Conservation (phyloP, 108 stramenopile genomes). For the Nitzschia sp. region DNA sequence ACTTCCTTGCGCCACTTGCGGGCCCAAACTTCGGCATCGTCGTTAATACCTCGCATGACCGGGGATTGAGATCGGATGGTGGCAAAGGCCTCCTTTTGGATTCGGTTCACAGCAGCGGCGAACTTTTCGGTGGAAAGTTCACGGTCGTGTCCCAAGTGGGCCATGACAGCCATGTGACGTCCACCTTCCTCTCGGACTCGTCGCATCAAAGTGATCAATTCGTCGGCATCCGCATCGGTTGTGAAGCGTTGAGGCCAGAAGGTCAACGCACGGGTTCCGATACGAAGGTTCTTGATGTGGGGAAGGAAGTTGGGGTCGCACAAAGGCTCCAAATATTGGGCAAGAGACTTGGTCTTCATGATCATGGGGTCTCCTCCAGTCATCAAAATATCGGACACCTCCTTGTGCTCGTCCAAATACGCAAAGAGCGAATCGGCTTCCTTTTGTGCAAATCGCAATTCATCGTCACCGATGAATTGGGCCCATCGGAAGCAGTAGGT, state of each 20-base stretch:
- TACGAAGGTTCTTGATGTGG: slow-evolving; percentile 63
- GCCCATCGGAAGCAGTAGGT: slow-evolving; percentile 76
- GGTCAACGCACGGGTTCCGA: slow-evolving; percentile 56
- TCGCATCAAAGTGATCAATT: slow-evolving; percentile 44
- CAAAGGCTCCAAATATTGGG: slow-evolving; percentile 57
- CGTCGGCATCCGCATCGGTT: slow-evolving; percentile 61
- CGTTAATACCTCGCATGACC: slow-evolving; percentile 63
- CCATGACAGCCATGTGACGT: slow-evolving; percentile 62
- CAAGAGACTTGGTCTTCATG: slow-evolving; percentile 49
- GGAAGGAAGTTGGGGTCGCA: slow-evolving; percentile 47
- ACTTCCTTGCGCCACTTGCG: slow-evolving; percentile 56
- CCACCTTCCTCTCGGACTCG: slow-evolving; percentile 48
- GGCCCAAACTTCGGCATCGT: slow-evolving; percentile 57
- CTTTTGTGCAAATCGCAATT: slow-evolving; percentile 61
- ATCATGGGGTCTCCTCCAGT: slow-evolving; percentile 72
- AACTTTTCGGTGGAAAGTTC: slow-evolving; percentile 49
- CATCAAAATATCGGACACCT: slow-evolving; percentile 61
- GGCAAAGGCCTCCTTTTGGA: slow-evolving; percentile 50
- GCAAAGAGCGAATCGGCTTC: slow-evolving; percentile 49
- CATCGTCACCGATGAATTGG: slow-evolving; percentile 59
- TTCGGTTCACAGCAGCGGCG: slow-evolving; percentile 43
- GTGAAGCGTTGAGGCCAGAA: slow-evolving; percentile 71
- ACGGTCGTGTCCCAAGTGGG: slow-evolving; percentile 48
- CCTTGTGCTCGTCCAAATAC: slow-evolving; percentile 46
- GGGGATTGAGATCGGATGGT: slow-evolving; percentile 64